Evolutionary conservation across 805 yeast species (phyloP).

Genomic region (Starmerella apis): DNA sequence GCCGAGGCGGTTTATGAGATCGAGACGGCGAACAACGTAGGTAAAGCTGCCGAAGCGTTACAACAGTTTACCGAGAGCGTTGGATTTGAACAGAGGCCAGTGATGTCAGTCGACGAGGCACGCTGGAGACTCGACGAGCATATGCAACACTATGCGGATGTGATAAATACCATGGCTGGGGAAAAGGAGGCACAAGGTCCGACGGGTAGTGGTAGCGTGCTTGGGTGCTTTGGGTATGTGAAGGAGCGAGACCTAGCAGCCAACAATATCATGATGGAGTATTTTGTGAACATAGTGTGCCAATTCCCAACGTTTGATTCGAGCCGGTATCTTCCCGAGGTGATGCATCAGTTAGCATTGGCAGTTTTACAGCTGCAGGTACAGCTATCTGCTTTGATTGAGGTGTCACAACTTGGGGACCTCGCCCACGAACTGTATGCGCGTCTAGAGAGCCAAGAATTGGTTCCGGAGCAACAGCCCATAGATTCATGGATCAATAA

Average conservation of each 20-base stretch:
- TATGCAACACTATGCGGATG: background rate
- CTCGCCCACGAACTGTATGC: constrained; percentile 2
- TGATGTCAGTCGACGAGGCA: background rate
- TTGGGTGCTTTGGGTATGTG: background rate
- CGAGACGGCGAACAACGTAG: background rate
- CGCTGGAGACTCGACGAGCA: background rate
- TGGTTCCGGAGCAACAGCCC: background rate
- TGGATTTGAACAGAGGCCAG: background rate
- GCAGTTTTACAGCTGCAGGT: constrained; percentile 3
- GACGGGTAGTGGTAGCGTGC: constrained; percentile 2
- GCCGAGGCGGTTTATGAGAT: background rate
- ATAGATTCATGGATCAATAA: background rate
- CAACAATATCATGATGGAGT: background rate
- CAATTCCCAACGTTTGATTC: constrained; percentile 5
- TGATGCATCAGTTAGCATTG: background rate
- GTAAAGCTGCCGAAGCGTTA: background rate
- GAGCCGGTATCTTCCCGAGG: constrained; percentile 1
- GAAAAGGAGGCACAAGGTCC: background rate
- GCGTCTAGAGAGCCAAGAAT: background rate
- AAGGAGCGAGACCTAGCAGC: background rate
- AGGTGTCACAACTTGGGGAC: constrained; percentile 1
- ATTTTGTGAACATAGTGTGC: constrained; percentile 6
- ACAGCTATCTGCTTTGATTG: background rate
- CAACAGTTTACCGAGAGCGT: background rate
- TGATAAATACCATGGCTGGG: background rate